phyloP scores from a whole-genome alignment of 805 yeast genomes.

The Candida taoyuanica region DNA sequence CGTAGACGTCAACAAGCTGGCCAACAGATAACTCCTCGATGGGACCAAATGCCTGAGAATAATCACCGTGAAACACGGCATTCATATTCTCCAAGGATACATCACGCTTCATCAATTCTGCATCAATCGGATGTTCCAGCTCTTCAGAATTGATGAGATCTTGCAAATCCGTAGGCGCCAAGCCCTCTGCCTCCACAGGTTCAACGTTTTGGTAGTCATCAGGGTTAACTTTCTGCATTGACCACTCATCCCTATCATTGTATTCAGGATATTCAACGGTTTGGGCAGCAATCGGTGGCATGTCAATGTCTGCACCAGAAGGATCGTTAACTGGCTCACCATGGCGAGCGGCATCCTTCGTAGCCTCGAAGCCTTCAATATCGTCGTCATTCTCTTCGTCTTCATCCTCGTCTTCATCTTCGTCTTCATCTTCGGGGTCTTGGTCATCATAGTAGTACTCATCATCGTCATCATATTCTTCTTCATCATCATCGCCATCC shows the following conservation, averaged over 20 bases:
- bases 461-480: conserved; percentile 1
- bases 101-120: conserved; percentile 1
- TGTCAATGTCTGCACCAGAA: not conserved
- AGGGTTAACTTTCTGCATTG: no score
- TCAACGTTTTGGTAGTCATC: no score
- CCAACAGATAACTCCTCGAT: conserved; percentile 4
- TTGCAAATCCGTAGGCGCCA: no score
- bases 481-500: not conserved
- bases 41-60: conserved; percentile 2
- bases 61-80: conserved; percentile 1
- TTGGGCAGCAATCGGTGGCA: no score
- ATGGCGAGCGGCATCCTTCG: no score
- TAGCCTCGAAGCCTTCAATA: no score
- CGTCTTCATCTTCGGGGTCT: not conserved
- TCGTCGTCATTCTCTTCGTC: conserved; percentile 3
- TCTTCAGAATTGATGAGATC: no score
- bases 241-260: not conserved
- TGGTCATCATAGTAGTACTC: not conserved
- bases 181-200: no score
- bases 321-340: not conserved
- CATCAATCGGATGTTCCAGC: not conserved
- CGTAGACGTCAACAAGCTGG: conserved; percentile 6
- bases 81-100: not conserved
- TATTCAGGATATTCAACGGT: no score
- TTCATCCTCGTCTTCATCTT: not conserved